A percentile compares a stretch with the other conserved stretches of the same genome.
Conservation (phyloP, 352 stramenopile species). For the Pythium diclinum region DNA sequence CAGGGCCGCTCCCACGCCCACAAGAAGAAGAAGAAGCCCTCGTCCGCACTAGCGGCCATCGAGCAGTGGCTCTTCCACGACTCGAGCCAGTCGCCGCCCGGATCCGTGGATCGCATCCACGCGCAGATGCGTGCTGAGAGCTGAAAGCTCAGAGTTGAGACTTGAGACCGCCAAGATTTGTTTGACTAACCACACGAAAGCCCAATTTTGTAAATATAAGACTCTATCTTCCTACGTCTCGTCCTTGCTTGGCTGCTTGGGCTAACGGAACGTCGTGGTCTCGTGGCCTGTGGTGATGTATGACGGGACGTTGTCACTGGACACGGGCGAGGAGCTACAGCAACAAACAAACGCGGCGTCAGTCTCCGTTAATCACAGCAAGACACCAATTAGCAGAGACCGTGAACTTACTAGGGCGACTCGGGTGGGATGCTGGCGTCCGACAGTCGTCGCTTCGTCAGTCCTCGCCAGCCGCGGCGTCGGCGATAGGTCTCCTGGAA, state of each 20-base stretch:
- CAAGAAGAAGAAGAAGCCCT: conserved; percentile 30
- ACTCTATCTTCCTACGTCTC: background rate
- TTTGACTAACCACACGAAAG: background rate
- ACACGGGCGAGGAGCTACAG: conserved; percentile 13
- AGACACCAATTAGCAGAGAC: background rate
- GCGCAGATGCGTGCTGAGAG: conserved; percentile 22
- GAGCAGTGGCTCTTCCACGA: conserved; percentile 57
- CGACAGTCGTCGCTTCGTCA: conserved; percentile 81
- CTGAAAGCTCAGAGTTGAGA: conserved; percentile 10
- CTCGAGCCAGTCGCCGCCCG: background rate
- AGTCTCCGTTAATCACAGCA: background rate
- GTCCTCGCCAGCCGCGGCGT: conserved; percentile 69
- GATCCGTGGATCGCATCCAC: conserved; percentile 14
- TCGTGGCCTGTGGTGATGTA: conserved; percentile 4
- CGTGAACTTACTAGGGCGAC: conserved; percentile 36
- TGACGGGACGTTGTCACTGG: conserved; percentile 7
- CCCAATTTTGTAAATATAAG: conserved; percentile 4
- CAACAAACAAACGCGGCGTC: background rate
- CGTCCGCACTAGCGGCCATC: conserved; percentile 37
- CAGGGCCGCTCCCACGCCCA: conserved; percentile 22
- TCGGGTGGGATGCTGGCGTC: conserved; percentile 71
- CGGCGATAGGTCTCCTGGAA: conserved; percentile 75
- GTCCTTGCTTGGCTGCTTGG: background rate
- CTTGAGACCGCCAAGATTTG: background rate
- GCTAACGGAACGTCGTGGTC: background rate